Evolutionary conservation across 2,329 filamentous ascomycete genomes (phyloP).

Genomic region (Camillea tinctor): DNA sequence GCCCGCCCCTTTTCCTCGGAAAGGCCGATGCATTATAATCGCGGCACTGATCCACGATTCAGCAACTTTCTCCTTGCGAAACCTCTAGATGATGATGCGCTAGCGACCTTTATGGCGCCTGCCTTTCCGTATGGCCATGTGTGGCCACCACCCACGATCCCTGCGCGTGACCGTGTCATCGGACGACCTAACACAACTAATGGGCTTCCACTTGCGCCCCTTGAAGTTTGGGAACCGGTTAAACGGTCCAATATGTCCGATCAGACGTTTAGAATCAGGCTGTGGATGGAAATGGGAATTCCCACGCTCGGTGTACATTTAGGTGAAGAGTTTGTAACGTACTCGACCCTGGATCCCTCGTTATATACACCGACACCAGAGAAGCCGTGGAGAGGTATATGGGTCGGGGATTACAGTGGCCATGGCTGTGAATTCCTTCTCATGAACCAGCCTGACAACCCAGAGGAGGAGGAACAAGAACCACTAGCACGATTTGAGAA

Average conservation of each 20-base stretch:
- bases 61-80: constrained; percentile 68
- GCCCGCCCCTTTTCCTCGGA: not conserved
- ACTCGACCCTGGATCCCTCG: constrained; percentile 66
- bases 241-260: constrained; percentile 63
- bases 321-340: constrained; percentile 60
- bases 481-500: constrained; percentile 38
- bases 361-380: constrained; percentile 77
- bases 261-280: constrained; percentile 69
- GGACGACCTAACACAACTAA: constrained; percentile 27
- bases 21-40: constrained; percentile 45
- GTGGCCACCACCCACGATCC: constrained; percentile 76
- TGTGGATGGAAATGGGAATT: constrained; percentile 68
- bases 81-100: constrained; percentile 39
- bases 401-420: constrained; percentile 84
- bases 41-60: constrained; percentile 50
- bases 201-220: constrained; percentile 1
- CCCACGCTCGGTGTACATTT: constrained; percentile 46
- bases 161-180: constrained; percentile 55
- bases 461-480: constrained; percentile 43
- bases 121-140: constrained; percentile 51
- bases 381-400: constrained; percentile 87
- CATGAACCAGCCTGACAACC: constrained; percentile 69
- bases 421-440: constrained; percentile 90
- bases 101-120: constrained; percentile 29
- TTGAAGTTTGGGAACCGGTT: constrained; percentile 28